Conservation (phyloP, 768 basidiomycete species). For the Filobasidium floriforme region DNA sequence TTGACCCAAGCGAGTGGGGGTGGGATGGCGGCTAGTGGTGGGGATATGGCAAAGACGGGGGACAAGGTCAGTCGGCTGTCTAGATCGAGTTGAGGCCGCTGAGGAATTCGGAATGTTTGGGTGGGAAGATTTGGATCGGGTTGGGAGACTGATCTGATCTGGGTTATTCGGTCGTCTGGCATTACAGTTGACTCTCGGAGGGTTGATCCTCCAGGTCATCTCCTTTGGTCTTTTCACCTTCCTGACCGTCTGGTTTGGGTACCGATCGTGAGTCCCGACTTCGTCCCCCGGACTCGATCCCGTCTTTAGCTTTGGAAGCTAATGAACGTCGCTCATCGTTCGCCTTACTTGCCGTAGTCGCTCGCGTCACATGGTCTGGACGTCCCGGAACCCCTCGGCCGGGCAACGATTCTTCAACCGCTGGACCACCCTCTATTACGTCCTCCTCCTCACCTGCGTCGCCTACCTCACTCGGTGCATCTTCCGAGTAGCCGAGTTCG, state of each 20-base stretch:
- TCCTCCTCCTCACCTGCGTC: slow-evolving; percentile 13
- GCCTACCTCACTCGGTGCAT: slow-evolving; percentile 15
- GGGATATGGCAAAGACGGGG: slow-evolving; percentile 29
- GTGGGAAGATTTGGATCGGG: no score
- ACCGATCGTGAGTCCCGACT: slow-evolving; percentile 30
- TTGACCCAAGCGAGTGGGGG: slow-evolving; percentile 43
- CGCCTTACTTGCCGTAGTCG: slow-evolving; percentile 7
- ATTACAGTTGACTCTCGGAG: slow-evolving; percentile 37
- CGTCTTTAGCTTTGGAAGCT: no score
- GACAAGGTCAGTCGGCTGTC: slow-evolving; percentile 20
- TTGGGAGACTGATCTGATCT: no score
- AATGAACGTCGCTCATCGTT: no score
- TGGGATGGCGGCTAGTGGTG: slow-evolving; percentile 34
- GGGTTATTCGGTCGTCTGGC: neutral
- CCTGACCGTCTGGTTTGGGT: slow-evolving; percentile 34
- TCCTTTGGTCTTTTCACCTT: slow-evolving; percentile 38
- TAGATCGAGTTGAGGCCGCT: neutral
- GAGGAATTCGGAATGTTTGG: no score
- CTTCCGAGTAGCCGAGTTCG: slow-evolving; percentile 18
- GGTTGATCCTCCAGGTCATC: slow-evolving; percentile 40
- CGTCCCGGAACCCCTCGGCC: slow-evolving; percentile 10
- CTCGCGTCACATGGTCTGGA: slow-evolving; percentile 8
- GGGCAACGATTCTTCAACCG: neutral
- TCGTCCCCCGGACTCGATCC: slow-evolving; percentile 35
- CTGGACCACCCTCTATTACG: slow-evolving; percentile 15